A percentile compares a stretch with the other conserved stretches of the same genome.
Evolutionary conservation across 345 rosid species (phyloP).

Genomic region (Geranium rotundifolium): DNA sequence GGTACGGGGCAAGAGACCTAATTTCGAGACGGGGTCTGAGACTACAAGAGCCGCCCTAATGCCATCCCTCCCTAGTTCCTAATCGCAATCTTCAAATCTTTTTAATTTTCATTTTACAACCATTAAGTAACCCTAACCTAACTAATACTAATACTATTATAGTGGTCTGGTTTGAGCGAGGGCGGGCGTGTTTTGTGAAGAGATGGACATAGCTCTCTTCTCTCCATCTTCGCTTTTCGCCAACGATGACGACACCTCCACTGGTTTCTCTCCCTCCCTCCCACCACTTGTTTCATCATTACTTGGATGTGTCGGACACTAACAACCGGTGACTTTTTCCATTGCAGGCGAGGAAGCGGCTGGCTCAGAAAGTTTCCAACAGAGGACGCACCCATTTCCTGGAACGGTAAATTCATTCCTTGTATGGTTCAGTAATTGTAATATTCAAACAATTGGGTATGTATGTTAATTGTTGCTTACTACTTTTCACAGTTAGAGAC

Average conservation of each 20-base stretch:
- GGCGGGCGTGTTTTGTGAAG: no score
- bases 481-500: neutral
- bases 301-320: neutral
- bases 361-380: slow-evolving; percentile 44
- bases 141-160: no score
- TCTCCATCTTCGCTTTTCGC: slow-evolving; percentile 86
- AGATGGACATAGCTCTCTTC: slow-evolving; percentile 87
- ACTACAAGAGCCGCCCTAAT: no score
- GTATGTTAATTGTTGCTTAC: neutral
- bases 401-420: slow-evolving; percentile 37
- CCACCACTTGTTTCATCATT: neutral
- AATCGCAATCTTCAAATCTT: no score
- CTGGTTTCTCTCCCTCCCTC: slow-evolving; percentile 14
- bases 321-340: neutral
- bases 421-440: neutral
- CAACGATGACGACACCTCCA: slow-evolving; percentile 37
- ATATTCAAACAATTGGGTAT: no score
- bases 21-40: no score
- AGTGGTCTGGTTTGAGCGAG: no score
- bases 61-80: no score
- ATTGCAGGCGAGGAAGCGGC: slow-evolving; percentile 30
- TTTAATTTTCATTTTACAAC: no score
- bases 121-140: no score
- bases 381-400: slow-evolving; percentile 78
- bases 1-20: no score